Percentiles rank a stretch among this genome's conserved stretches.
Evolutionary conservation across 1,139 yeast genomes (phyloP).

Genomic region (Lodderomyces beijingensis): DNA sequence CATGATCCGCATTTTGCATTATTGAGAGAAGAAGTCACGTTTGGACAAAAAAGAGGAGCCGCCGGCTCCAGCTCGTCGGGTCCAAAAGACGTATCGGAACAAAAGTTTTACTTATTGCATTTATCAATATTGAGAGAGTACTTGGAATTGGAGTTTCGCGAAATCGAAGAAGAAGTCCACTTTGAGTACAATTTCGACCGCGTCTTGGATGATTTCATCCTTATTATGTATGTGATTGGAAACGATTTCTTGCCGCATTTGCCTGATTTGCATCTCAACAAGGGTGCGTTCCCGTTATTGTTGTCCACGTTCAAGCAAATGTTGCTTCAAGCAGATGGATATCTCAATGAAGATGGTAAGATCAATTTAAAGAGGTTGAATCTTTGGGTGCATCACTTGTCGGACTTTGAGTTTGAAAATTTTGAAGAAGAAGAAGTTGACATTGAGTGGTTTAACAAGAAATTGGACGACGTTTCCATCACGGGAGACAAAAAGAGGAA

Average conservation of each 20-base stretch:
- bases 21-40: slow-evolving; percentile 91
- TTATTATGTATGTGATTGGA: slow-evolving; percentile 92
- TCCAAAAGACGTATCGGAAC: slow-evolving; percentile 61
- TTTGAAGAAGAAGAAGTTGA: slow-evolving; percentile 82
- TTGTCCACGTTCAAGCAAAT: slow-evolving; percentile 84
- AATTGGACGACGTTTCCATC: slow-evolving; percentile 73
- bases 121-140: slow-evolving; percentile 87
- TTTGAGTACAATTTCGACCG: slow-evolving; percentile 86
- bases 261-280: slow-evolving; percentile 88
- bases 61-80: slow-evolving; percentile 33
- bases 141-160: slow-evolving; percentile 77
- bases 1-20: slow-evolving; percentile 96
- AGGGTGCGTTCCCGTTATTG: slow-evolving; percentile 92
- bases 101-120: slow-evolving; percentile 79
- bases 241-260: slow-evolving; percentile 98
- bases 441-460: slow-evolving; percentile 86
- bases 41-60: slow-evolving; percentile 54
- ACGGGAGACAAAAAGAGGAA: slow-evolving; percentile 68
- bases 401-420: slow-evolving; percentile 73
- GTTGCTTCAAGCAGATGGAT: slow-evolving; percentile 72
- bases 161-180: slow-evolving; percentile 54
- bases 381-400: slow-evolving; percentile 65
- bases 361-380: slow-evolving; percentile 72
- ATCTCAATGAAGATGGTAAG: slow-evolving; percentile 76
- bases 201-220: slow-evolving; percentile 85